These are phyloP conservation scores for Chlorella sorokiniana DNA, from an alignment of 139 green algal species.

Conservation along the genomic window DNA sequence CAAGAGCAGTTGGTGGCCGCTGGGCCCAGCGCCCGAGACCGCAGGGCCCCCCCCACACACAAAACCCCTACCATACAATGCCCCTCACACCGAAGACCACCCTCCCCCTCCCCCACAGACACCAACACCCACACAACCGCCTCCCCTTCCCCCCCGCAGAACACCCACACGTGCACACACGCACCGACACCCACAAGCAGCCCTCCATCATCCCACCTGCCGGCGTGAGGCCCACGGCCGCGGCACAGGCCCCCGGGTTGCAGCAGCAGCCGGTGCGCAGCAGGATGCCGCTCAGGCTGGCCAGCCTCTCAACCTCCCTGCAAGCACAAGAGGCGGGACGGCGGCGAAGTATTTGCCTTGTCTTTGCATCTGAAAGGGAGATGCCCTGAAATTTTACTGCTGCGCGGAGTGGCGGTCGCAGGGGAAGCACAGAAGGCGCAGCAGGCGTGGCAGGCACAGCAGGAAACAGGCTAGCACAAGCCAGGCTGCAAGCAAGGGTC, in stretches of 20 bases:
- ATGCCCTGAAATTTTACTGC: too few relatives aligned
- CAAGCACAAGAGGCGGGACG: not conserved
- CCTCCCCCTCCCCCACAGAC: too few relatives aligned
- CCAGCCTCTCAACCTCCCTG: conserved; percentile 75
- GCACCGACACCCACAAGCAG: not conserved
- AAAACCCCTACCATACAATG: too few relatives aligned
- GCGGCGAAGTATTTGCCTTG: not conserved
- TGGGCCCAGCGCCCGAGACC: too few relatives aligned
- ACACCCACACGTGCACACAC: not conserved
- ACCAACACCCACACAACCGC: too few relatives aligned
- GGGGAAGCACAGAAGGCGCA: too few relatives aligned
- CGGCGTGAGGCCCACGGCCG: conserved; percentile 53
- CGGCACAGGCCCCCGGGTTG: conserved; percentile 83
- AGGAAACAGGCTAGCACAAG: not conserved
- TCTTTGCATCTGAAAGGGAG: too few relatives aligned
- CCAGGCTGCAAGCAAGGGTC: not conserved
- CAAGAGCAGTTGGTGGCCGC: too few relatives aligned
- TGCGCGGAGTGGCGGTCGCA: too few relatives aligned
- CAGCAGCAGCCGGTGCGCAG: conserved; percentile 89
- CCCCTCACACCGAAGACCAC: too few relatives aligned
- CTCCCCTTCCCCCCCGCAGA: not conserved
- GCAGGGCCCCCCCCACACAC: too few relatives aligned
- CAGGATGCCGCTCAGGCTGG: conserved; percentile 64
- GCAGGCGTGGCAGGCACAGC: not conserved
- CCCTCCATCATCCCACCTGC: not conserved